phyloP scores from a whole-genome alignment of 139 green algal species.

The Chlamydomonas sp. region DNA sequence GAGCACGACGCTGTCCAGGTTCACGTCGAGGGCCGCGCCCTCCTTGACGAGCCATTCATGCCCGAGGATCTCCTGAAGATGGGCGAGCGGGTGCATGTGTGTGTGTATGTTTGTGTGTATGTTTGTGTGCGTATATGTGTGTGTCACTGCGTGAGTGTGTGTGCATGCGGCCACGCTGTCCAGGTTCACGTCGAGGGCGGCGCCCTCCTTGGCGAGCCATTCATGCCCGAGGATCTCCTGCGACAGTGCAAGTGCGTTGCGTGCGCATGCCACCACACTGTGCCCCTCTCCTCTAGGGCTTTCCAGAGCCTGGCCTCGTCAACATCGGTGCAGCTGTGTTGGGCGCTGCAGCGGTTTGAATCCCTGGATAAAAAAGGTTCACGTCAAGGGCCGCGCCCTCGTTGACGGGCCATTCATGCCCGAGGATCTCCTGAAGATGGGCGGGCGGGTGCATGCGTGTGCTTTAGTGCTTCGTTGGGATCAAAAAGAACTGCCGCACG shows the following conservation, averaged over 20 bases:
- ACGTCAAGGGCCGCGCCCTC: constrained; percentile 42
- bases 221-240: constrained; percentile 48
- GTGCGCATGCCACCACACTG: no score
- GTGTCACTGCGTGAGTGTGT: no score
- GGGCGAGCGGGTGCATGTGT: constrained; percentile 1
- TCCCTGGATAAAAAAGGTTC: no score
- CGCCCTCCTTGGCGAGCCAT: constrained; percentile 52
- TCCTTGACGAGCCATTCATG: constrained; percentile 58
- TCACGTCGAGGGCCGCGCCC: constrained; percentile 35
- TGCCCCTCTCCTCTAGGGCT: no score
- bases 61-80: constrained; percentile 37
- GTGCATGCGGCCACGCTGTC: constrained; percentile 57
- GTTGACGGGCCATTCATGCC: constrained; percentile 53
- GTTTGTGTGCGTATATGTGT: no score
- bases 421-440: constrained; percentile 35
- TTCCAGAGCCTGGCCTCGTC: no score
- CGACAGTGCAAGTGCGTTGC: neutral
- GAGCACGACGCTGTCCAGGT: constrained; percentile 59
- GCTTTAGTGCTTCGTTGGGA: no score
- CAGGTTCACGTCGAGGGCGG: constrained; percentile 39
- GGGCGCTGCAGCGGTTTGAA: no score
- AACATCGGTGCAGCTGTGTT: no score
- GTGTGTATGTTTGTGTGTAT: constrained; percentile 7
- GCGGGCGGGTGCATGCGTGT: neutral
- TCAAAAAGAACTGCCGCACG: no score